These are phyloP conservation scores for Dendrobium huoshanense DNA, from an alignment of 106 monocot species.

Conservation along the genomic window DNA sequence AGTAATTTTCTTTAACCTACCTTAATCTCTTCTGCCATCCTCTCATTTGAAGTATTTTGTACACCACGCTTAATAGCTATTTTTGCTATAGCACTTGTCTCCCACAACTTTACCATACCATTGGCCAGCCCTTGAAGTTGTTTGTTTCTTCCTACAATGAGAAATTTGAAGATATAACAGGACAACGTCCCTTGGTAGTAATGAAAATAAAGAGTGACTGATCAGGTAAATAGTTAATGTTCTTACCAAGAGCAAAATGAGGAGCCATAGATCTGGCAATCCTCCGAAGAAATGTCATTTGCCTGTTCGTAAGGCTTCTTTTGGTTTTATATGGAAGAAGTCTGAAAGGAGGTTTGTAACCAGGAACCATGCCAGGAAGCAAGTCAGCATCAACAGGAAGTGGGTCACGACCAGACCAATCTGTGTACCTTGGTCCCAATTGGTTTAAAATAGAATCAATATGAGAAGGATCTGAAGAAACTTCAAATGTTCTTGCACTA, in stretches of 20 bases:
- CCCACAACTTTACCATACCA: constrained; percentile 95
- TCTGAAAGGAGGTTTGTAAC: constrained; percentile 77
- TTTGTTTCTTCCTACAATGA: constrained; percentile 72
- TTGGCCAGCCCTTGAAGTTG: constrained; percentile 80
- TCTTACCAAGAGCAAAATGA: constrained; percentile 89
- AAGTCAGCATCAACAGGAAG: constrained; percentile 92
- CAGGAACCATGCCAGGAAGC: constrained; percentile 66
- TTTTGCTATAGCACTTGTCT: constrained; percentile 84
- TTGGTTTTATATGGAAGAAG: constrained; percentile 67
- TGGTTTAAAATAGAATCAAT: constrained; percentile 68
- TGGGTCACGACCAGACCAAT: constrained; percentile 81
- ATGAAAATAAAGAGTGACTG: background rate
- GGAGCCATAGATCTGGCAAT: constrained; percentile 79
- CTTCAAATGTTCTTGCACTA: constrained; percentile 9
- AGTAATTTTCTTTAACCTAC: constrained; percentile 17
- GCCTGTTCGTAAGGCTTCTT: constrained; percentile 34
- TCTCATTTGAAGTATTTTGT: constrained; percentile 76
- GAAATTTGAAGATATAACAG: constrained; percentile 2
- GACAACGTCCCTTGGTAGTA: background rate
- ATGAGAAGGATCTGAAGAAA: constrained; percentile 19
- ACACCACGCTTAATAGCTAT: constrained; percentile 95
- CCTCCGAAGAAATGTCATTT: constrained; percentile 78
- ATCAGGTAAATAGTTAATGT: background rate
- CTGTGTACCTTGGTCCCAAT: constrained; percentile 75
- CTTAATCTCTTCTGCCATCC: constrained; percentile 97